These are phyloP conservation scores for Lepiota brunneoincarnata DNA, from an alignment of 768 basidiomycete species.

Conservation along the genomic window DNA sequence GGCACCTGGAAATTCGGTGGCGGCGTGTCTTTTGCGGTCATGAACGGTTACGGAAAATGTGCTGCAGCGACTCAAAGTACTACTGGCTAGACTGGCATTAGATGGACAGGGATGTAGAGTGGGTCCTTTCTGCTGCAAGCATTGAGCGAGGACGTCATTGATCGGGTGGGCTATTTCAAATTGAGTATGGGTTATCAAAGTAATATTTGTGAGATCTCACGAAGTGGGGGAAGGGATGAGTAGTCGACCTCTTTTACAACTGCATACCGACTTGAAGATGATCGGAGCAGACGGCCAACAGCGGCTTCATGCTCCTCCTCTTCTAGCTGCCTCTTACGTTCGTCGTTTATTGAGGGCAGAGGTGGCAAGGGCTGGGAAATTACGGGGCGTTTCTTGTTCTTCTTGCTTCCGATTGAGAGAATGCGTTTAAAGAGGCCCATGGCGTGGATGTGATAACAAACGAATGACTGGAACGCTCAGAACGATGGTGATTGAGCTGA, in stretches of 20 bases:
- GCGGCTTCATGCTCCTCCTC: constrained; percentile 53
- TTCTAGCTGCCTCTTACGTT: constrained; percentile 20
- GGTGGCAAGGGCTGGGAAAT: constrained; percentile 26
- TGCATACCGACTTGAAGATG: constrained; percentile 66
- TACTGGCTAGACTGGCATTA: constrained; percentile 50
- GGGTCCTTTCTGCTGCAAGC: constrained; percentile 2
- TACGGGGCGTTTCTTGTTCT: constrained; percentile 40
- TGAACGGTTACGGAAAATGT: constrained; percentile 77
- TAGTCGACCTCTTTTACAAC: constrained; percentile 57
- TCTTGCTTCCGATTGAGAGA: constrained; percentile 67
- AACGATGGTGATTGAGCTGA: not conserved
- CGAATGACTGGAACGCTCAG: constrained; percentile 12
- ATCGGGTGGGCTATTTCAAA: constrained; percentile 59
- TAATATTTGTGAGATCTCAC: constrained; percentile 40
- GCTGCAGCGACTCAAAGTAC: constrained; percentile 47
- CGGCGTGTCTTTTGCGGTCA: constrained; percentile 46
- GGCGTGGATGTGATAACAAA: constrained; percentile 11
- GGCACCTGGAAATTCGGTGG: constrained; percentile 65
- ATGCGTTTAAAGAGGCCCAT: constrained; percentile 75
- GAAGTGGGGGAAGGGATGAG: constrained; percentile 60
- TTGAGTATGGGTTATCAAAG: constrained; percentile 12
- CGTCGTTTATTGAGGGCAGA: constrained; percentile 15
- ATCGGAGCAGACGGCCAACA: constrained; percentile 58
- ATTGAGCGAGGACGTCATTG: constrained; percentile 37
- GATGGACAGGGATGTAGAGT: constrained; percentile 48